Base-by-base conservation (phyloP, 225 moss, liverwort and hornwort species). In the Anthoceros angustus region DNA sequence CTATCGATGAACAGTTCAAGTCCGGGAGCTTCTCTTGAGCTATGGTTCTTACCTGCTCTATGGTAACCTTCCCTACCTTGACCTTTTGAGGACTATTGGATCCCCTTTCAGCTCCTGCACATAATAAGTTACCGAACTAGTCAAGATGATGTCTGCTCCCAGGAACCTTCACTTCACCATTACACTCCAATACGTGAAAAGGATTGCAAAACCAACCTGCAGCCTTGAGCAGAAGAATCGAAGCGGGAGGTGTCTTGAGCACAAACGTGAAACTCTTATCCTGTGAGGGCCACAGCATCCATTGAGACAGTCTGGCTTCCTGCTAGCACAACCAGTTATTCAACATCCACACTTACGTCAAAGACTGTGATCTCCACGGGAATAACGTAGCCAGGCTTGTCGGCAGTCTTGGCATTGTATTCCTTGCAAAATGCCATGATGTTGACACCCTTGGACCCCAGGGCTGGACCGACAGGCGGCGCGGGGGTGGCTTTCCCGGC, bases 391-490 rank as follows among this genome's bases (percentile, higher is more conserved):
- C 95, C 95, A 42, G 88, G 95, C 72, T 95, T 95, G 75, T 91
- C 95, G 7, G 91, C 72, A 21, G 95, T 95, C 82, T 88, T 95
- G 62, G 95, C 91, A 86, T 95, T 95, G 85, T 95, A 95, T 78
- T 95, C 95, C 71, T 95, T 95, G 77, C 95, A 95, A 62, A 98
- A 98, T 18, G 92, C 84, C 91, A 98, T 98, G 67, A 98, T 92
- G 70, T 98, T 98, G 3, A 92, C 92, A 71, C 95, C 95, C 79
- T 98, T 98, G 62, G 95, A 92, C 74, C 95, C 95, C 60, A 98
- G 78, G 66, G 95, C 95, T 23, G 95, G 95, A 62, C 95, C 95
- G 10, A 98, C 95, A 0, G 95, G 95, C n/a, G 95, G 95, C 9
- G 92, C 95, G 25, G 95, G 95, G 40, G 95, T 98, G 18, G 95